phyloP scores from a whole-genome alignment of 2,329 filamentous ascomycete species.

The Tolypocladium nubicola region DNA sequence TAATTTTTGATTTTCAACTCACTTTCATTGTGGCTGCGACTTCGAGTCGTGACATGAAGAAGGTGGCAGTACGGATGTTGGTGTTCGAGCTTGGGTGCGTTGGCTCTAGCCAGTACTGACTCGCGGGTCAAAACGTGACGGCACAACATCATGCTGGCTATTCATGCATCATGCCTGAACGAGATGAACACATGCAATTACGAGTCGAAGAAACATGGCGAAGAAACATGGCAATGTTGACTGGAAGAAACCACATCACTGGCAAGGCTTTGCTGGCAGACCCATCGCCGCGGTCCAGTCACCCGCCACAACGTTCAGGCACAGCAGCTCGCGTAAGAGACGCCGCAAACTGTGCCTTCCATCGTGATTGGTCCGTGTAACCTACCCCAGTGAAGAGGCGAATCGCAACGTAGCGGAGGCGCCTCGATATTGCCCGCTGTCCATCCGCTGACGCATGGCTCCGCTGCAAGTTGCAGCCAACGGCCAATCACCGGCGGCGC shows the following conservation, averaged over 20 bases:
- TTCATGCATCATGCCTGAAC: background rate
- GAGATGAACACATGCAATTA: background rate
- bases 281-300: background rate
- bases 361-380: background rate
- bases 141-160: background rate
- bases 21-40: constrained; percentile 33
- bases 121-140: background rate
- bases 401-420: background rate
- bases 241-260: no score
- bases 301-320: background rate
- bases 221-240: background rate
- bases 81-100: background rate
- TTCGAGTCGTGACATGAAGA: constrained; percentile 30
- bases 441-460: background rate
- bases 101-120: background rate
- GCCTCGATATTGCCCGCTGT: background rate
- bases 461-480: background rate
- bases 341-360: background rate
- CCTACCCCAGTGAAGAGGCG: no score
- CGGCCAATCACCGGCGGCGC: background rate
- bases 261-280: background rate
- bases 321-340: background rate
- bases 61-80: constrained; percentile 12
- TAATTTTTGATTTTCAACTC: constrained; percentile 34
- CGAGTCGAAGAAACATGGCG: no score